Evolutionary conservation across 768 basidiomycete species (phyloP), one percentile per base, ranked within the genome.

Genomic region (Chalciporus pseudorubinellus): DNA sequence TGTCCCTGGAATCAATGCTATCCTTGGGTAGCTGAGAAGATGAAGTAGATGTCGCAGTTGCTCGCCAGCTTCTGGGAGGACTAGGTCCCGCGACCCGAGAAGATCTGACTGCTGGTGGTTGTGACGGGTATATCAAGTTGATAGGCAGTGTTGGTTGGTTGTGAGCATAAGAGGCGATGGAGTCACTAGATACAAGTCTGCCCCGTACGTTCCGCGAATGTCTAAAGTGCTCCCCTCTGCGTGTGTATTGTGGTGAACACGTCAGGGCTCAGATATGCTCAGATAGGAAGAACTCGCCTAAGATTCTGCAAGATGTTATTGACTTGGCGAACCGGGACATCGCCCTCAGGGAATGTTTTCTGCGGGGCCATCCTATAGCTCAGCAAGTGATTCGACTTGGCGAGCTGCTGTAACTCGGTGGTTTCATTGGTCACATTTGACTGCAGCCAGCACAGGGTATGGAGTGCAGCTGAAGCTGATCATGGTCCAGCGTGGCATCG

Each of bases 221-320:
- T 47, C 86, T 76, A 51, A 84, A 87, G 39, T 89, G 83, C 63
- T 90, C 87, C 10, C 85, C 87, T 62, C 87, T 89, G 52, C 4
- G 26, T 38, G 44, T 4, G 31, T 12, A 19, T 20, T 6, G 21
- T 19, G 26, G 26, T 48, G 20, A 12, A n/a, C 9, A 51, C 43
- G 47, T 26, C 21, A 20, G 22, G 12, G 13, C 10, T 20, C 20
- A 13, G 39, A 13, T 20, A n/a, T n/a, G n/a, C n/a, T 22, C 20
- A 10, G 20, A 22, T 41, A 39, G 16, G 18, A 41, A 19, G 13
- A 40, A 44, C 67, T 44, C 7, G 61, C 68, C 68, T 60, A 8
- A 69, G 62, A 20, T 52, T 64, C 36, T 56, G 66, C 42, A 69
- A 39, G 52, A 69, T 61, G 31, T 50, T 46, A 16, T 66, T 69